Percentiles rank a stretch among this genome's conserved stretches.
phyloP scores from a whole-genome alignment of 495 filamentous ascomycete genomes.

The Hypoxylon perforatum region DNA sequence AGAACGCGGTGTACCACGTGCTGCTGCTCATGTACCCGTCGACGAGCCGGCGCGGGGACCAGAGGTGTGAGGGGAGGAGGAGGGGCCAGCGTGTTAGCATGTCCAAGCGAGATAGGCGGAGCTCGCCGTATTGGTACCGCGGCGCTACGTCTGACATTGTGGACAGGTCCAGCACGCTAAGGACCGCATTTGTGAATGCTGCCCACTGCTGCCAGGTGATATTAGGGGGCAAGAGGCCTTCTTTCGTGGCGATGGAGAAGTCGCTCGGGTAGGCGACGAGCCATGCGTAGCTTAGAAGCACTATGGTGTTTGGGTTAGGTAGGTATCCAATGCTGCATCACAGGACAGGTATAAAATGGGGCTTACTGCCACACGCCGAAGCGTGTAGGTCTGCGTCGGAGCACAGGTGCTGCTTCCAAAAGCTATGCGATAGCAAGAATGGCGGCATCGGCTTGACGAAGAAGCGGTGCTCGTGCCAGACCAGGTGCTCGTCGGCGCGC shows the following conservation, averaged over 20 bases:
- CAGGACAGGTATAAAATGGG: too few relatives aligned
- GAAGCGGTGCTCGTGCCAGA: slow-evolving; percentile 60
- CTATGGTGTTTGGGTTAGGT: background rate
- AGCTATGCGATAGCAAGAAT: slow-evolving; percentile 53
- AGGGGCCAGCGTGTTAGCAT: slow-evolving; percentile 27
- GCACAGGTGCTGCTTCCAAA: slow-evolving; percentile 55
- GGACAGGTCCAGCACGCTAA: slow-evolving; percentile 6
- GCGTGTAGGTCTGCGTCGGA: slow-evolving; percentile 27
- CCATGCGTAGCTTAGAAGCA: slow-evolving; percentile 52
- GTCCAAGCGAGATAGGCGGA: slow-evolving; percentile 51
- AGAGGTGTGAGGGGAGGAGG: background rate
- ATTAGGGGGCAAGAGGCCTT: slow-evolving; percentile 46
- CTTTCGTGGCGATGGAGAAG: slow-evolving; percentile 48
- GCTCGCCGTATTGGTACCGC: slow-evolving; percentile 55
- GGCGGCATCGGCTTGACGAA: slow-evolving; percentile 65
- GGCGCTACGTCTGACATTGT: slow-evolving; percentile 26
- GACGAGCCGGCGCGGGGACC: slow-evolving; percentile 1
- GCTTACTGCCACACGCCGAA: slow-evolving; percentile 45
- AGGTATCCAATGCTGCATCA: too few relatives aligned
- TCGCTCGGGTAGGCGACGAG: slow-evolving; percentile 54
- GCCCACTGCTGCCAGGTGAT: slow-evolving; percentile 38
- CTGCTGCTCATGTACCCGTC: slow-evolving; percentile 29
- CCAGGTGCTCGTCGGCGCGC: slow-evolving; percentile 60
- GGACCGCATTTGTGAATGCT: background rate
- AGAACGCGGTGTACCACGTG: slow-evolving; percentile 42